These are phyloP conservation scores for Cochlearia excelsa DNA, from an alignment of 345 rosid genomes.

Conservation along the genomic window DNA sequence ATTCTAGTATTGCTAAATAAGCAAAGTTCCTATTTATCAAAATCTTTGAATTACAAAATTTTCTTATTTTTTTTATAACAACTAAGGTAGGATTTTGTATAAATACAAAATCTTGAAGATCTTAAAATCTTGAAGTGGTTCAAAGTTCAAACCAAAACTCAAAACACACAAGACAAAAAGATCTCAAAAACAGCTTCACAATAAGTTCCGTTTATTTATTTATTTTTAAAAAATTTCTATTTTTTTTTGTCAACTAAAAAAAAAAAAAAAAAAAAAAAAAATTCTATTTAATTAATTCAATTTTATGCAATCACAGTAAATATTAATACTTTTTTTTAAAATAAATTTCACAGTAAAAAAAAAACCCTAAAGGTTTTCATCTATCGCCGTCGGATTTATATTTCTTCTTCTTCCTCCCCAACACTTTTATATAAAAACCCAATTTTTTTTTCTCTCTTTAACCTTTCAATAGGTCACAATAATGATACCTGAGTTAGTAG, in stretches of 20 bases:
- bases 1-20: neutral
- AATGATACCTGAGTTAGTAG: conserved; percentile 52
- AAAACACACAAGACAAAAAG: conserved; percentile 23
- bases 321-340: too few species aligned
- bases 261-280: too few species aligned
- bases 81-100: conserved; percentile 7
- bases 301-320: too few species aligned
- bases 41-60: too few species aligned
- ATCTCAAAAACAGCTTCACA: conserved; percentile 26
- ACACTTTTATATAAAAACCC: conserved; percentile 20
- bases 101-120: conserved; percentile 15
- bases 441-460: conserved; percentile 2
- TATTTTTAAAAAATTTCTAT: too few species aligned
- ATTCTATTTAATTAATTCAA: too few species aligned
- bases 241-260: too few species aligned
- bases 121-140: neutral
- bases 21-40: conserved; percentile 8
- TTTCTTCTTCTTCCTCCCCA: too few species aligned
- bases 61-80: neutral
- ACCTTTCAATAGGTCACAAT: conserved; percentile 29
- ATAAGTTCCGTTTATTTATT: neutral
- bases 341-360: too few species aligned
- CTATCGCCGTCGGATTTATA: too few species aligned
- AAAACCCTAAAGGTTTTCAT: too few species aligned
- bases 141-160: conserved; percentile 31